Evolutionary conservation across 225 moss, liverwort and hornwort species (phyloP).

Genomic region (Takakia lepidozioides): DNA sequence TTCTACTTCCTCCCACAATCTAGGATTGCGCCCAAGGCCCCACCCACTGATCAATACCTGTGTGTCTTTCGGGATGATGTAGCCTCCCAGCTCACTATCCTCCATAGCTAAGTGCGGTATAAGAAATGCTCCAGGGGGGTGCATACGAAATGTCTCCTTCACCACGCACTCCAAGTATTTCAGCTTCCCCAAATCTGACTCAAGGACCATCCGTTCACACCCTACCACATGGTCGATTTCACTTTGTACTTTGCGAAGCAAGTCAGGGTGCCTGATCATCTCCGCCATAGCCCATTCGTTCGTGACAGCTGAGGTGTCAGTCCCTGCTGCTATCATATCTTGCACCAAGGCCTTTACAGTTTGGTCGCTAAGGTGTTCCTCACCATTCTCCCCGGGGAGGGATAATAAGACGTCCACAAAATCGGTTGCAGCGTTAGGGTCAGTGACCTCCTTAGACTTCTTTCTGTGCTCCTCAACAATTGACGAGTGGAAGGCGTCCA

Average conservation of each 20-base stretch:
- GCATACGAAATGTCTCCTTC: conserved; percentile 22
- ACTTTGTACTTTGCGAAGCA: conserved; percentile 8
- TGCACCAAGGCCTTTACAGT: conserved; percentile 12
- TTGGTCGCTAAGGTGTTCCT: background rate
- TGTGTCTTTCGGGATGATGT: conserved; percentile 17
- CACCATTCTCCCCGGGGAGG: background rate
- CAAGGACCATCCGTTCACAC: background rate
- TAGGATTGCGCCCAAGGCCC: conserved; percentile 7
- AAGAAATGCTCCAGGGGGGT: conserved; percentile 9
- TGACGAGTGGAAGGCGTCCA: conserved; percentile 22
- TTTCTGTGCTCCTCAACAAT: conserved; percentile 40
- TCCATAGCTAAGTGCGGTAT: conserved; percentile 13
- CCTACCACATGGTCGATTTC: conserved; percentile 13
- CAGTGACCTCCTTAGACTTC: too few relatives aligned
- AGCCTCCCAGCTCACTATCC: conserved; percentile 3
- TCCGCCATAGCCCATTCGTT: conserved; percentile 22
- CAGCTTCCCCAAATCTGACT: conserved; percentile 3
- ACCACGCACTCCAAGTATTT: conserved; percentile 15
- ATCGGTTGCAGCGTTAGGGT: background rate
- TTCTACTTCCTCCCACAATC: background rate
- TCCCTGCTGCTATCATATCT: conserved; percentile 5
- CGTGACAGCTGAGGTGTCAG: conserved; percentile 15
- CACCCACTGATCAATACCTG: conserved; percentile 13
- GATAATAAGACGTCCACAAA: background rate
- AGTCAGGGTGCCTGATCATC: conserved; percentile 9